Evolutionary conservation across 495 filamentous ascomycete species (phyloP).

Genomic region (Neurospora sp.): DNA sequence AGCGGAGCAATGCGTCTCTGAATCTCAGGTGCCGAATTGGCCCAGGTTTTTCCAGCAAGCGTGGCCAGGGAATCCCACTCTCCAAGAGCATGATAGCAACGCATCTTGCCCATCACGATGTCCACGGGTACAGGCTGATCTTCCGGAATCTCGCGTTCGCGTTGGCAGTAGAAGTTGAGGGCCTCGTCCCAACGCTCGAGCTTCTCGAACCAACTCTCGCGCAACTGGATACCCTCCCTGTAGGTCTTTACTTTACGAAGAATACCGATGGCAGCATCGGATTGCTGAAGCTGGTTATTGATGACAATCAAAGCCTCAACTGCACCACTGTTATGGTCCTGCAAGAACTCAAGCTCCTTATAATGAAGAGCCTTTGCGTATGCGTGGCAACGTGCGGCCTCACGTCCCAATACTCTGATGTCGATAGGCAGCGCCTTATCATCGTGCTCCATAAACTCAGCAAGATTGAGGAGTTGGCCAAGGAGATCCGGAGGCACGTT

Average conservation of each 20-base stretch:
- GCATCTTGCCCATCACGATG: constrained; percentile 98
- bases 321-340: constrained; percentile 90
- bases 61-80: constrained; percentile 90
- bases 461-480: constrained; percentile 88
- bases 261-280: constrained; percentile 94
- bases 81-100: constrained; percentile 90
- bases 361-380: constrained; percentile 98
- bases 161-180: constrained; percentile 77
- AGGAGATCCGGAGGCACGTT: constrained; percentile 92
- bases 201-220: constrained; percentile 98
- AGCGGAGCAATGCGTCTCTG: constrained; percentile 82
- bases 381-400: constrained; percentile 90
- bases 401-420: constrained; percentile 82
- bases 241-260: constrained; percentile 89
- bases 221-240: constrained; percentile 78
- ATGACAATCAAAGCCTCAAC: constrained; percentile 97
- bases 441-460: constrained; percentile 99
- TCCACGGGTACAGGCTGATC: constrained; percentile 62
- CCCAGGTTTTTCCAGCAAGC: constrained; percentile 87
- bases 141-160: constrained; percentile 55
- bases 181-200: constrained; percentile 97
- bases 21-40: constrained; percentile 71
- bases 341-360: constrained; percentile 95
- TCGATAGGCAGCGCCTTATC: constrained; percentile 97
- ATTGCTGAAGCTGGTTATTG: constrained; percentile 96